Evolutionary conservation across 768 basidiomycete genomes (phyloP).

Genomic region (Psilocybe cubensis): DNA sequence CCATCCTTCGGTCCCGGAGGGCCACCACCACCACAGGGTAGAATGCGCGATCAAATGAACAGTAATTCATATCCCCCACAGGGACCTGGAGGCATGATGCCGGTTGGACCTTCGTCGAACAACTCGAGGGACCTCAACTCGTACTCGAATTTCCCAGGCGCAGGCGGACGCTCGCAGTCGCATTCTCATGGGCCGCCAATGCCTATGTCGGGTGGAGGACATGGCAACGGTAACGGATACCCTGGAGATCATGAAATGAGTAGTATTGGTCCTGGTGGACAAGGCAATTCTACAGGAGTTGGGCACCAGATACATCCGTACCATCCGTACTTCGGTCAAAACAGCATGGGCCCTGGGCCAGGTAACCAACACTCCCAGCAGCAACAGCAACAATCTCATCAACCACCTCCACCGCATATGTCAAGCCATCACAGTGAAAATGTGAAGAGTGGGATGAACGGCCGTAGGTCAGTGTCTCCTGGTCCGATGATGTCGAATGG

Average conservation of each 20-base stretch:
- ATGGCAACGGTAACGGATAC: slow-evolving; percentile 20
- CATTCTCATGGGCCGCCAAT: slow-evolving; percentile 14
- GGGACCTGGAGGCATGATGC: not conserved
- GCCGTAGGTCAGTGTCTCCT: slow-evolving; percentile 42
- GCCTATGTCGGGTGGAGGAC: slow-evolving; percentile 3
- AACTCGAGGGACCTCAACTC: slow-evolving; percentile 11
- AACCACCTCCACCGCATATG: slow-evolving; percentile 15
- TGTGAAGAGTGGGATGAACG: slow-evolving; percentile 21
- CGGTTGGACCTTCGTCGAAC: slow-evolving; percentile 8
- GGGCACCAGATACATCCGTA: slow-evolving; percentile 32
- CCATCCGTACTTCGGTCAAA: slow-evolving; percentile 38
- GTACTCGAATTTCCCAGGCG: slow-evolving; percentile 11
- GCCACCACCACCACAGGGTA: slow-evolving; percentile 7
- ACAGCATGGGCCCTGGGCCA: slow-evolving; percentile 21
- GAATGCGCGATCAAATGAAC: slow-evolving; percentile 17
- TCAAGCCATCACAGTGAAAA: slow-evolving; percentile 19
- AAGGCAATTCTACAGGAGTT: slow-evolving; percentile 15
- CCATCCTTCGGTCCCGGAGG: slow-evolving; percentile 17
- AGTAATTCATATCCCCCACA: not conserved
- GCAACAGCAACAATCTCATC: too few species aligned
- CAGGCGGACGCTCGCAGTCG: slow-evolving; percentile 5
- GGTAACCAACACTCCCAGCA: slow-evolving; percentile 15
- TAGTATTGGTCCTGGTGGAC: slow-evolving; percentile 19
- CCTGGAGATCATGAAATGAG: slow-evolving; percentile 29
- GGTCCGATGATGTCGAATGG: slow-evolving; percentile 34